Base-by-base conservation (phyloP, 805 yeast genomes). In the Torulaspora indica region DNA sequence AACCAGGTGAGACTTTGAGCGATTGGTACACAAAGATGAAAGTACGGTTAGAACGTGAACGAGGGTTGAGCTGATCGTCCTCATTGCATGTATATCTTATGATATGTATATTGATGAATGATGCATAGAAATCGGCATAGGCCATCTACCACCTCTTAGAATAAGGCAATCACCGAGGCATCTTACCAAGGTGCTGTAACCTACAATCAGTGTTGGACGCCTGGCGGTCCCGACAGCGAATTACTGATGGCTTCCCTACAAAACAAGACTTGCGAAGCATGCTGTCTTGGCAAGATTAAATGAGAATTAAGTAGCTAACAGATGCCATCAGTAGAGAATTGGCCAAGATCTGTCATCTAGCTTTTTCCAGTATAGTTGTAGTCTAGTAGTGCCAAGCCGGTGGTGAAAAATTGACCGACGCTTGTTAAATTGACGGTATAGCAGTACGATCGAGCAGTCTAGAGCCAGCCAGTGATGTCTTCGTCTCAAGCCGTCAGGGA, bases 11-110 rank as follows among this genome's bases (percentile, higher is more conserved):
- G 37, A 57, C 69, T 1, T 56, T 82, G 33, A 75, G 75, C 17
- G 72, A 71, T 14, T 84, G 93, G 93, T 74, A 79, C 52, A 61
- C 63, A 3, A 59, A 64, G 46, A 77, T 82, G 73, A 78, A 75
- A 51, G 47, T 58, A 5, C 68, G 72, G 28, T 48, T 67, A 8
- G 69, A 63, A 40, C 56, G 65, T 24, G 71, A 66, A 44, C 63
- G 57, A 36, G 56, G 63, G 4, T 46, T 48, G 28, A 40, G 17
- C 10, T 40, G 23, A 23, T 17, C 15, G 22, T 33, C 14, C 33
- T 32, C 23, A 12, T 23, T 13, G 43, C 43, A 40, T 40, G 25
- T 40, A 28, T 34, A 40, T 34, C 36, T 20, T 18, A 38, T 22
- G 34, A 20, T 30, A 17, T 38, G 35, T 38, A 38, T 29, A 28